phyloP scores from a whole-genome alignment of 2,329 filamentous ascomycete genomes.

The Cordyceps tenuipes region DNA sequence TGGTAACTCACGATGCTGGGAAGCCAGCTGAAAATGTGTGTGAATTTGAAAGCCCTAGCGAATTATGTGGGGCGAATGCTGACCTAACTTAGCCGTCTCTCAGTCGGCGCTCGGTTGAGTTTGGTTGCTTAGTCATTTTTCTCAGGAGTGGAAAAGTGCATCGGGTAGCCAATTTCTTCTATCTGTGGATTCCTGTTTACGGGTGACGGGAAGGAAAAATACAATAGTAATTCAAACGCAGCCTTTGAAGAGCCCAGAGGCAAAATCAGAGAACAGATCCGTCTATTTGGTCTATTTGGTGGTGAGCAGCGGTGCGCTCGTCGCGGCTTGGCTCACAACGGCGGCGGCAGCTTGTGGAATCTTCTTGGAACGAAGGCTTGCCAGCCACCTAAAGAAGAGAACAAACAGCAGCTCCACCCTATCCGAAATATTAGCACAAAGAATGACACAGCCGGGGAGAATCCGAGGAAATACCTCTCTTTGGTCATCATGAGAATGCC shows the following conservation, averaged over 20 bases:
- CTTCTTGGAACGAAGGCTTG: constrained; percentile 60
- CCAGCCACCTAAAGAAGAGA: constrained; percentile 74
- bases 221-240: not conserved
- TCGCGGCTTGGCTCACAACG: constrained; percentile 35
- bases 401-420: constrained; percentile 86
- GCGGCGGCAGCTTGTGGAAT: constrained; percentile 58
- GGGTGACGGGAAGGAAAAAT: not conserved
- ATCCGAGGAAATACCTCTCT: constrained; percentile 57
- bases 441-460: not conserved
- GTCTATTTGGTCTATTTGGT: constrained; percentile 10
- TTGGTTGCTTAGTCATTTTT: not conserved
- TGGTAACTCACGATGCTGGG: constrained; percentile 15
- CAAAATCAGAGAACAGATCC: not conserved
- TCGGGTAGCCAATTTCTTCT: too few relatives aligned
- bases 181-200: not conserved
- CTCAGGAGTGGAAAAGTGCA: too few relatives aligned
- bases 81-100: constrained; percentile 16
- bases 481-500: constrained; percentile 99
- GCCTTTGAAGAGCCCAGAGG: not conserved
- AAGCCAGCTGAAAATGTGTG: constrained; percentile 19
- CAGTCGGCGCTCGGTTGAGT: not conserved
- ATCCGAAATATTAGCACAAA: constrained; percentile 15
- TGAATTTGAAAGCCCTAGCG: constrained; percentile 13
- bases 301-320: not conserved
- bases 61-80: constrained; percentile 18